Evolutionary conservation across 1,284 basidiomycete genomes (phyloP).

Genomic region (Ustilago esculenta): DNA sequence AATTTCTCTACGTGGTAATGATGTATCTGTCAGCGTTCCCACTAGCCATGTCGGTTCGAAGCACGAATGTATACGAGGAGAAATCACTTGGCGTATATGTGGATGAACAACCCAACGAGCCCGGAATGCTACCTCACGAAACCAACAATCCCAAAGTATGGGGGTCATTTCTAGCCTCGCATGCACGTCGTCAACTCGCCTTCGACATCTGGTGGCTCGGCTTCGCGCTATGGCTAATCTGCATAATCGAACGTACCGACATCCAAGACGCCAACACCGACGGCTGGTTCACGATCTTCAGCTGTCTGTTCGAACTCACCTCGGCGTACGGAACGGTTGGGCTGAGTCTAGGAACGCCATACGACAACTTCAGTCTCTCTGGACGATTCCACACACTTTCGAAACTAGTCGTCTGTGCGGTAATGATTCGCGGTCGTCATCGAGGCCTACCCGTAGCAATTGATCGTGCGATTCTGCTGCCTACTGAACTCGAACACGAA

Average conservation of each 20-base stretch:
- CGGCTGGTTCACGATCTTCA: constrained; percentile 70
- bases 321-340: constrained; percentile 73
- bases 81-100: constrained; percentile 66
- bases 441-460: constrained; percentile 81
- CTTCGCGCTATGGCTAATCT: constrained; percentile 65
- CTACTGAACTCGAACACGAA: constrained; percentile 61
- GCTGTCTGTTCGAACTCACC: constrained; percentile 77
- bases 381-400: constrained; percentile 82
- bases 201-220: constrained; percentile 71
- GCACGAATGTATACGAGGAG: constrained; percentile 98
- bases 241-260: constrained; percentile 63
- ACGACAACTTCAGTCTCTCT: constrained; percentile 75
- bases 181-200: constrained; percentile 85
- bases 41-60: constrained; percentile 79
- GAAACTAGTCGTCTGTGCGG: constrained; percentile 79
- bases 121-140: constrained; percentile 12
- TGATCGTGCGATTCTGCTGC: constrained; percentile 75
- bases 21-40: constrained; percentile 74
- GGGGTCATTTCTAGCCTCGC: constrained; percentile 80
- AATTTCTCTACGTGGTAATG: constrained; percentile 77
- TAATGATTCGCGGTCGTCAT: constrained; percentile 94
- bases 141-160: constrained; percentile 71
- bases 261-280: constrained; percentile 53
- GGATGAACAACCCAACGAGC: constrained; percentile 29
- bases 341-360: constrained; percentile 76